Base-by-base conservation (phyloP, 345 rosid genomes). In the Brassica incana region DNA sequence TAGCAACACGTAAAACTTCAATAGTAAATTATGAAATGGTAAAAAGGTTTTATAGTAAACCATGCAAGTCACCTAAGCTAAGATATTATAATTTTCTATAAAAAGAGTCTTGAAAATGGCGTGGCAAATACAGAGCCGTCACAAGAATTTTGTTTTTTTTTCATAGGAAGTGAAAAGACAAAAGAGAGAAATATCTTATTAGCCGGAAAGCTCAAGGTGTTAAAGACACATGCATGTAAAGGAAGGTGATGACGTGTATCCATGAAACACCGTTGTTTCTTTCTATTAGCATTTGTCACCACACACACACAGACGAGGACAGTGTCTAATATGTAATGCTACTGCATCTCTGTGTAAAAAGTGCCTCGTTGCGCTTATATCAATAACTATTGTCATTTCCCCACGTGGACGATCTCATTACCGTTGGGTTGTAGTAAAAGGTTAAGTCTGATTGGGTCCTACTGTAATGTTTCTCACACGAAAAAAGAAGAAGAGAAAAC, bases 111-210 rank as follows among this genome's bases (percentile, higher is more conserved):
- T 18, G 29, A 58, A 27, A 62, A 61, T 54, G 50, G 35, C 74
- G 75, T 69, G 75, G 75, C 69, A 62, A 48, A 70, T 15, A 48
- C 43, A 59, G 63, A 70, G 75, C 75, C 80, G 64, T 77, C 38
- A 29, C n/a, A 77, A 29, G 18, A 59, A 1, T 59, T 29, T 56
- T 11, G 58, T 20, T 52, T 15, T 15, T n/a, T 1, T 54, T 20
- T 20, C 23, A 15, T 54, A 6, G 10, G 45, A 29, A 54, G 38
- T 25, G 16, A 20, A 61, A 27, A 14, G 43, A 59, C 59, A 40
- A 68, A 69, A 9, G 65, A 63, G 76, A 71, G 23, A 71, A 52
- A 70, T 77, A 77, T 77, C 59, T 63, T 1, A 23, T 20, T 20
- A 20, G 43, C 23, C 66, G 66, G 48, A 50, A 52, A 18, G 56